Evolutionary conservation across 106 monocot genomes (phyloP), one percentile per base, ranked within the genome.

Genomic region (Apostasia shenzhenica): DNA sequence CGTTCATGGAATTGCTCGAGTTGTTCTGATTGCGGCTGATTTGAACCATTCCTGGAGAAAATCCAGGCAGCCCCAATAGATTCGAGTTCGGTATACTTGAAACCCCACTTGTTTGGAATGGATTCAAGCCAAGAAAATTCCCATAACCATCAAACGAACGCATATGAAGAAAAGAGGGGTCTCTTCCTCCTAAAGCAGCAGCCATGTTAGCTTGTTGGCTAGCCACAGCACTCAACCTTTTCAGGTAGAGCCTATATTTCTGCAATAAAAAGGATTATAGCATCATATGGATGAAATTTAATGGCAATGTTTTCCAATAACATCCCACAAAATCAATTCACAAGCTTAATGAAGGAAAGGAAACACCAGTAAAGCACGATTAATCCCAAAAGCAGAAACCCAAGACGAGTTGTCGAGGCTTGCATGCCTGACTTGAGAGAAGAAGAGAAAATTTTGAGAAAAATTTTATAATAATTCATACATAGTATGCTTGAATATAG

Each of bases 221-320:
- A 38, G 82, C 78, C 67, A 82, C 85, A 52, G 80, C 82, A 69
- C 78, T 78, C 8, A 89, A 67, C 61, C 85, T 78, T 78, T 86
- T 93, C 59, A 88, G 81, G 70, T 83, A 88, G 13, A 93, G 81
- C 69, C 92, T 79, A 66, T 83, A 93, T 60, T 93, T 93, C 92
- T 93, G 92, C 72, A 83, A 78, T 72, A 14, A 14, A 43, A 62
- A 46, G 7, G 3, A 59, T 53, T 45, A 26, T 37, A 45, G 59
- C 3, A 54, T 54, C 13, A 9, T 12, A 1, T 9, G 13, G 13
- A 54, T 8, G 4, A 1, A 54, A 12, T 5, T 5, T 54, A 12
- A 54, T 54, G 8, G 54, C 2, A 54, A 9, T 54, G 13, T 54
- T 54, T 54, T 54, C 26, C 26, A 26, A 26, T 26, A 26, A 26